These are phyloP conservation scores for Floccularia luteovirens DNA, from an alignment of 768 basidiomycete genomes.

Conservation along the genomic window DNA sequence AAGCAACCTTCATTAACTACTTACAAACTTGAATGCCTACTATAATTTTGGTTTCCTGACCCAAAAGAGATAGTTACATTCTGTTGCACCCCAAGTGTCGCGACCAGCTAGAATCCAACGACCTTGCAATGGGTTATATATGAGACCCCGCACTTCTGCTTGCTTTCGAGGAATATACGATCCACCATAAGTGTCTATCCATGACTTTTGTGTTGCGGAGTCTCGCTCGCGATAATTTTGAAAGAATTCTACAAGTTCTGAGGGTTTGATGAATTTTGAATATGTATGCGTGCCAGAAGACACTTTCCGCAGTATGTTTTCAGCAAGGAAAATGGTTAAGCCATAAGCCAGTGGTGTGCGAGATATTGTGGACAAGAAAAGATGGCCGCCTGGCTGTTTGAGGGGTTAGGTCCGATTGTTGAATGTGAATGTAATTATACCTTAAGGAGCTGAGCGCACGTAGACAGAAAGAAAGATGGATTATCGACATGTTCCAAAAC, in stretches of 20 bases:
- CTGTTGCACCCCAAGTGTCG: slow-evolving; percentile 41
- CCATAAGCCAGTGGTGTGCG: slow-evolving; percentile 51
- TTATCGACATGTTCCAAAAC: slow-evolving; percentile 97
- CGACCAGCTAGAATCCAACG: slow-evolving; percentile 66
- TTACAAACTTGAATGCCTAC: too few relatives aligned
- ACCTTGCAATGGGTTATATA: slow-evolving; percentile 66
- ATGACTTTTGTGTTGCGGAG: slow-evolving; percentile 24
- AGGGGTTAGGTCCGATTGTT: background rate
- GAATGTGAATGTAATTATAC: slow-evolving; percentile 28
- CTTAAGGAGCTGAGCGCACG: slow-evolving; percentile 82
- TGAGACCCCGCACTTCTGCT: slow-evolving; percentile 74
- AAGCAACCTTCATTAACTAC: too few relatives aligned
- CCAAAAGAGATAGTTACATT: slow-evolving; percentile 85
- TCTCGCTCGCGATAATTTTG: slow-evolving; percentile 33
- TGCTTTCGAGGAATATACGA: slow-evolving; percentile 52
- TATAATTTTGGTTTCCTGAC: slow-evolving; percentile 54
- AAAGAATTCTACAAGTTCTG: slow-evolving; percentile 83
- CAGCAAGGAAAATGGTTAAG: slow-evolving; percentile 60
- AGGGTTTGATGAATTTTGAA: slow-evolving; percentile 82
- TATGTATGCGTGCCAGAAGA: slow-evolving; percentile 86
- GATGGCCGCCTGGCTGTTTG: slow-evolving; percentile 84
- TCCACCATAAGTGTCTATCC: slow-evolving; percentile 49
- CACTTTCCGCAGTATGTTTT: slow-evolving; percentile 75
- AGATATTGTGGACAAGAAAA: slow-evolving; percentile 93
- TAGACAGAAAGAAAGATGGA: slow-evolving; percentile 74